phyloP scores from a whole-genome alignment of 495 filamentous ascomycete genomes.

The Beverwykella pulmonaria region DNA sequence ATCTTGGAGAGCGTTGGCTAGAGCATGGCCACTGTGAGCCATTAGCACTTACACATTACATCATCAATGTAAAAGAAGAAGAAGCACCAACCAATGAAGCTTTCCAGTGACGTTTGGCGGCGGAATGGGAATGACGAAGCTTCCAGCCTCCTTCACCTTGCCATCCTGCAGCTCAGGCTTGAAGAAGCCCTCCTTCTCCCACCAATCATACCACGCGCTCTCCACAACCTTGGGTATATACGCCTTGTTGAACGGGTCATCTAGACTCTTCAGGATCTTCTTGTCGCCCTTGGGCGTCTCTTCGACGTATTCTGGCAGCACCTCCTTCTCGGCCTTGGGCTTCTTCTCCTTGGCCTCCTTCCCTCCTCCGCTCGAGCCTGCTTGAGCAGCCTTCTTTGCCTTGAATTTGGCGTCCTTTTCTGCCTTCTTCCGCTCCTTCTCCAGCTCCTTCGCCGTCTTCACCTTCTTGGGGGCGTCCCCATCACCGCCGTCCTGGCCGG shows the following conservation, averaged over 20 bases:
- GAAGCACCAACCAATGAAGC: slow-evolving; percentile 5
- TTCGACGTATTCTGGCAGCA: slow-evolving; percentile 46
- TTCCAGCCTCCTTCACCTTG: slow-evolving; percentile 65
- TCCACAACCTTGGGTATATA: slow-evolving; percentile 63
- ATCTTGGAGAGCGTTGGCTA: slow-evolving; percentile 70
- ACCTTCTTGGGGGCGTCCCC: slow-evolving; percentile 44
- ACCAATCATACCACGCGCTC: slow-evolving; percentile 60
- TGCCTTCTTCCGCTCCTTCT: slow-evolving; percentile 61
- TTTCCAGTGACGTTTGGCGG: slow-evolving; percentile 71
- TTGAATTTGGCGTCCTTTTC: slow-evolving; percentile 64
- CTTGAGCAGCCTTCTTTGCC: slow-evolving; percentile 59
- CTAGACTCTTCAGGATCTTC: slow-evolving; percentile 49
- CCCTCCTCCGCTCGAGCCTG: slow-evolving; percentile 40
- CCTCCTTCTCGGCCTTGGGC: slow-evolving; percentile 48
- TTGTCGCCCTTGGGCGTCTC: slow-evolving; percentile 48
- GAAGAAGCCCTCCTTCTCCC: slow-evolving; percentile 70
- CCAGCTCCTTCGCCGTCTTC: slow-evolving; percentile 53
- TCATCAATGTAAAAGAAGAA: neutral
- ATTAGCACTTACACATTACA: slow-evolving; percentile 50
- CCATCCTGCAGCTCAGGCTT: slow-evolving; percentile 70
- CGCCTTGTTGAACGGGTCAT: slow-evolving; percentile 52
- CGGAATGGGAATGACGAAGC: slow-evolving; percentile 73
- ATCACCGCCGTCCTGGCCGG: slow-evolving; percentile 47
- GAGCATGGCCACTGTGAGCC: slow-evolving; percentile 71
- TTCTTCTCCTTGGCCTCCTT: slow-evolving; percentile 52